A percentile compares a stretch with the other conserved stretches of the same genome.
phyloP scores from a whole-genome alignment of 129 eudicot genomes.

The Helianthus tuberosus region DNA sequence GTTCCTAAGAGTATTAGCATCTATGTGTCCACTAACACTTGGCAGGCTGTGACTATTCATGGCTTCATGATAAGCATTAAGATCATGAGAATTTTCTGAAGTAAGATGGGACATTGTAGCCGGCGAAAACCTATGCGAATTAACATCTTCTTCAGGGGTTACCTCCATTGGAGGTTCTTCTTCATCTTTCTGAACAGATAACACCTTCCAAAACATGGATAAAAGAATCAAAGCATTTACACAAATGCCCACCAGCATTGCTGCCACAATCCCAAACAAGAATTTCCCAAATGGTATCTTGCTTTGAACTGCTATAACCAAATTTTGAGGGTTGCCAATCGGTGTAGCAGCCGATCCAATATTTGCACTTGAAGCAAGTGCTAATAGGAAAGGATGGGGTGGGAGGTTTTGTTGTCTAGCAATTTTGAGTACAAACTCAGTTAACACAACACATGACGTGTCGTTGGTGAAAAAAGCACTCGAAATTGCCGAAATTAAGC shows the following conservation, averaged over 20 bases:
- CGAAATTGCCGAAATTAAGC: slow-evolving; percentile 75
- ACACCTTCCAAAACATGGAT: slow-evolving; percentile 81
- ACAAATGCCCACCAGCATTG: slow-evolving; percentile 72
- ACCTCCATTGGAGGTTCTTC: slow-evolving; percentile 60
- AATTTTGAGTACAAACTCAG: slow-evolving; percentile 86
- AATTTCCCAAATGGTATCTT: slow-evolving; percentile 74
- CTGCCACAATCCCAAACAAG: slow-evolving; percentile 61
- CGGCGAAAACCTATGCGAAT: slow-evolving; percentile 80
- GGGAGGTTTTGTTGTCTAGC: slow-evolving; percentile 96
- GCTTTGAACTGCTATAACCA: slow-evolving; percentile 87
- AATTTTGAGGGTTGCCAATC: slow-evolving; percentile 90
- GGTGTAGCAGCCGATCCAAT: slow-evolving; percentile 97
- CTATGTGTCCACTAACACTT: slow-evolving; percentile 24
- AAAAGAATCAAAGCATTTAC: slow-evolving; percentile 71
- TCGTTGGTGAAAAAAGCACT: slow-evolving; percentile 96
- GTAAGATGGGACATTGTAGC: slow-evolving; percentile 82
- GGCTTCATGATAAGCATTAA: slow-evolving; percentile 35
- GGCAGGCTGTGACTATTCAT: slow-evolving; percentile 39
- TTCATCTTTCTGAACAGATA: slow-evolving; percentile 69
- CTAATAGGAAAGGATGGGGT: slow-evolving; percentile 83
- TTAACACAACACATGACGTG: slow-evolving; percentile 86
- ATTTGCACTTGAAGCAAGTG: slow-evolving; percentile 93
- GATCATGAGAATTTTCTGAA: slow-evolving; percentile 48
- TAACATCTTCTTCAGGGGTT: slow-evolving; percentile 61
- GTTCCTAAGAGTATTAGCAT: slow-evolving; percentile 47